Evolutionary conservation across 148 eudicot genomes (phyloP).

Genomic region (Nyssa sinensis): DNA sequence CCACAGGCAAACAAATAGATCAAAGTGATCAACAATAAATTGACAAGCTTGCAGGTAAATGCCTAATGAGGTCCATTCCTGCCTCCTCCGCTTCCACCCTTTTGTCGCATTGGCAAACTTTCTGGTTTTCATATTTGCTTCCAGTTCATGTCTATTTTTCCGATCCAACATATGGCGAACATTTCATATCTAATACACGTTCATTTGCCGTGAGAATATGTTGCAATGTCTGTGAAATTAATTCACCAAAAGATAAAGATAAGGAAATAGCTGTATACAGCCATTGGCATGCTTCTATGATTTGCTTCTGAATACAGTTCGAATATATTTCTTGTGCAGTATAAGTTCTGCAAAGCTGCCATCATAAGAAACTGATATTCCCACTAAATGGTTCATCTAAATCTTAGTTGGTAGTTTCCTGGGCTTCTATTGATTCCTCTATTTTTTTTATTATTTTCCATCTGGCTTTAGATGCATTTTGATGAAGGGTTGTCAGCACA

Average conservation of each 20-base stretch:
- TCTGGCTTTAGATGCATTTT: slow-evolving; percentile 73
- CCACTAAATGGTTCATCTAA: not conserved
- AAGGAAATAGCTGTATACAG: not conserved
- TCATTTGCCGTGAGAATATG: not conserved
- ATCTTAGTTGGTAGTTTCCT: not conserved
- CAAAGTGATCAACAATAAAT: not conserved
- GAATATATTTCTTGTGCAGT: not conserved
- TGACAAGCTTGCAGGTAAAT: not conserved
- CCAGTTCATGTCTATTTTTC: no score
- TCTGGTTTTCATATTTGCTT: no score
- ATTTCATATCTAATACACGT: no score
- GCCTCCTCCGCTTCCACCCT: no score
- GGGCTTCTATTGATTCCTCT: not conserved
- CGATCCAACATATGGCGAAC: no score
- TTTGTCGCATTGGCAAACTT: no score
- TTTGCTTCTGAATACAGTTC: not conserved
- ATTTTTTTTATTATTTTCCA: slow-evolving; percentile 7
- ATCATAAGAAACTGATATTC: not conserved
- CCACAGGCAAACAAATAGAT: not conserved
- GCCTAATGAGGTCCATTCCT: not conserved
- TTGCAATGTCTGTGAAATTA: not conserved
- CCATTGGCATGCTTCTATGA: slow-evolving; percentile 1
- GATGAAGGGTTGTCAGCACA: slow-evolving; percentile 89
- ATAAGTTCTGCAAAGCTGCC: not conserved
- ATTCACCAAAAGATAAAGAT: not conserved